A percentile compares a stretch with the other conserved stretches of the same genome.
phyloP scores from a whole-genome alignment of 306 rosid genomes.

The Hippophae gyantsensis region DNA sequence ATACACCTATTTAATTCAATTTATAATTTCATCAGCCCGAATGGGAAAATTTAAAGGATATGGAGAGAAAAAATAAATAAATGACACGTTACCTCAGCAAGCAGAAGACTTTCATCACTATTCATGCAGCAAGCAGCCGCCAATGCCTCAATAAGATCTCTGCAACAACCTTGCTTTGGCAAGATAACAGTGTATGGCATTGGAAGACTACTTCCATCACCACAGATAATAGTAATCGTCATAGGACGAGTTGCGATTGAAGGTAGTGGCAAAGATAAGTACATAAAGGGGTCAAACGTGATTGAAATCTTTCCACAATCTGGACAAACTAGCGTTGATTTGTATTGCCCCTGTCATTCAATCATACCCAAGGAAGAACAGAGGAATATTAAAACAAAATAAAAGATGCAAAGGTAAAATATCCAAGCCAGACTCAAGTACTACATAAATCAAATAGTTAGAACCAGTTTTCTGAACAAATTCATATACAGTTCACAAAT shows the following conservation, averaged over 20 bases:
- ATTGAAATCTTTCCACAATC: constrained; percentile 60
- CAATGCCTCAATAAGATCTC: constrained; percentile 55
- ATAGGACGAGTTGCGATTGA: constrained; percentile 55
- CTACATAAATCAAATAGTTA: too few species aligned
- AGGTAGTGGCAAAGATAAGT: constrained; percentile 77
- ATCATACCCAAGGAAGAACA: too few species aligned
- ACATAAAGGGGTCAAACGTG: constrained; percentile 92
- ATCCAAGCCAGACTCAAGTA: too few species aligned
- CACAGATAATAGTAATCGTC: constrained; percentile 55
- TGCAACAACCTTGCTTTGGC: constrained; percentile 41
- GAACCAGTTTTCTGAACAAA: too few species aligned
- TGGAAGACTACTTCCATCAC: constrained; percentile 51
- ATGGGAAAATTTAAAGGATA: neutral
- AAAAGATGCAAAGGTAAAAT: neutral
- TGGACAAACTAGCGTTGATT: constrained; percentile 75
- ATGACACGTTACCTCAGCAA: constrained; percentile 57
- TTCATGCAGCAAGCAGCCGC: constrained; percentile 47
- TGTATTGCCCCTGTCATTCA: constrained; percentile 56
- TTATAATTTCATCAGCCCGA: neutral
- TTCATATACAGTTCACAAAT: too few species aligned
- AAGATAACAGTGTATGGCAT: constrained; percentile 40
- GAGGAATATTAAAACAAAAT: neutral
- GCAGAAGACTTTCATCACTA: constrained; percentile 63
- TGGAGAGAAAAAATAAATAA: neutral
- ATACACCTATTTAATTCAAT: constrained; percentile 38